Evolutionary conservation across 768 basidiomycete genomes (phyloP), one percentile per base, ranked within the genome.

Genomic region (Lepiota subincarnata): DNA sequence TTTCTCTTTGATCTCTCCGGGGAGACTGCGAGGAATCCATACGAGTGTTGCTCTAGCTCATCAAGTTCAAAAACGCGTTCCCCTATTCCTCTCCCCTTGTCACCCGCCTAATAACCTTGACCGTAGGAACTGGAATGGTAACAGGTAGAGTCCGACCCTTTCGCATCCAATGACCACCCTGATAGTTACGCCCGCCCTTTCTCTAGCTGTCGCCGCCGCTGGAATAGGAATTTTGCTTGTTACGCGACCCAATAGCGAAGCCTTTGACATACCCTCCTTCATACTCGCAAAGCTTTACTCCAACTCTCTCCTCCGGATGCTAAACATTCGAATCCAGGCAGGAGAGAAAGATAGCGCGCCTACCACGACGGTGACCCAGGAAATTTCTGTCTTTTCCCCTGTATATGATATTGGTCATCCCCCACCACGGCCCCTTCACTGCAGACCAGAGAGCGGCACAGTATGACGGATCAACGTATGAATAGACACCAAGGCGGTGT

Each of bases 201-300:
- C 28, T 4, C 22, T 26, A 49, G 48, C 48, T 7, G 16, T 18
- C 26, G 37, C 38, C 18, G 48, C 48, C 37, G 24, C 38, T 12
- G 37, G 20, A 6, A 40, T 38, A 14, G 48, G 48, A 8, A 40
- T 49, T 20, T 26, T 49, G 1, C 40, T 49, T 24, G 14, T 49
- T 3, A 36, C 40, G 10, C 36, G 48, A 24, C 48, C 37, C n/a
- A 40, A 31, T 11, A 49, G 48, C 26, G 37, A 39, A 26, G 38
- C 48, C 5, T 49, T 49, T 18, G 26, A 26, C 22, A 28, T 49
- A 2, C 48, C 48, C 13, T 36, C 37, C 3, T 49, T 39, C 38
- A 28, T 39, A 12, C 37, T 49, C 22, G 48, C 37, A 16, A 49
- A 49, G 14, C 38, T 49, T 14, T 49, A 49, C n/a, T 49, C 48